Evolutionary conservation across 768 basidiomycete species (phyloP).

Genomic region (Leccinum imitatum): DNA sequence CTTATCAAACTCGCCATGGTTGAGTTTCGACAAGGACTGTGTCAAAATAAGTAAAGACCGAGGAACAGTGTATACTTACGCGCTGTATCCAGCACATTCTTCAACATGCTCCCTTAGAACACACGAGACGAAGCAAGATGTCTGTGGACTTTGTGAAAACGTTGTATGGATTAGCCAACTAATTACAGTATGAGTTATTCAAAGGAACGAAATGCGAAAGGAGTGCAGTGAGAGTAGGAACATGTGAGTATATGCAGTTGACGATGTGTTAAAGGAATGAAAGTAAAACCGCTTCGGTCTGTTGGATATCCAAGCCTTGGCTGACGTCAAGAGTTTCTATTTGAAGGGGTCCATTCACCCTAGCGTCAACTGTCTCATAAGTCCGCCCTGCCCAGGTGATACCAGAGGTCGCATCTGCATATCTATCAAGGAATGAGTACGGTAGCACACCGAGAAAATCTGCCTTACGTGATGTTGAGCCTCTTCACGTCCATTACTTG

Average conservation of each 20-base stretch:
- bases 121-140: constrained; percentile 69
- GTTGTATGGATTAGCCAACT: constrained; percentile 10
- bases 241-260: no score
- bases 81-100: no score
- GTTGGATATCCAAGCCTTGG: constrained; percentile 45
- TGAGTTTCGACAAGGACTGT: constrained; percentile 58
- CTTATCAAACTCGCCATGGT: constrained; percentile 67
- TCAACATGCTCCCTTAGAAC: constrained; percentile 36
- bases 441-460: neutral
- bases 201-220: no score
- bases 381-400: constrained; percentile 60
- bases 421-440: constrained; percentile 28
- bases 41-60: constrained; percentile 93
- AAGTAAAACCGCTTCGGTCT: constrained; percentile 46
- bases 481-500: constrained; percentile 45
- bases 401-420: constrained; percentile 49
- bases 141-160: constrained; percentile 59
- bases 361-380: constrained; percentile 51
- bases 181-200: neutral
- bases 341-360: constrained; percentile 36
- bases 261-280: constrained; percentile 9
- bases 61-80: constrained; percentile 41
- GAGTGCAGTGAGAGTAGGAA: no score
- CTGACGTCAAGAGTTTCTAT: constrained; percentile 32
- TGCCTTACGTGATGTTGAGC: constrained; percentile 43